Percentiles rank a stretch among this genome's conserved stretches.
These are phyloP conservation scores for Choiromyces venosus DNA, from an alignment of 495 filamentous ascomycete genomes.

Conservation along the genomic window DNA sequence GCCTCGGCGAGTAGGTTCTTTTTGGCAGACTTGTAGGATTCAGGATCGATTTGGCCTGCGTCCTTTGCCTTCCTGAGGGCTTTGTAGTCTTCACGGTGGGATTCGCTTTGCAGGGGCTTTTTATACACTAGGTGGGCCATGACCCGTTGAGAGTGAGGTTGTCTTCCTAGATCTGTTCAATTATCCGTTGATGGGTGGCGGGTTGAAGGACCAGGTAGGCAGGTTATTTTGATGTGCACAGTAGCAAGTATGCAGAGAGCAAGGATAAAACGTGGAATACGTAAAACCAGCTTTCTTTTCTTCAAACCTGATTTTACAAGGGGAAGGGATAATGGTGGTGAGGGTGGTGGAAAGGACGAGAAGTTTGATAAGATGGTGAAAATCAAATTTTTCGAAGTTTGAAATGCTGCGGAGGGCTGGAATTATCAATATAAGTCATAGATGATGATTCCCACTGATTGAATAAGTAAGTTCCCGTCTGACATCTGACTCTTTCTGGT, in stretches of 20 bases:
- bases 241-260: not conserved
- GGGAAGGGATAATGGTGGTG: not conserved
- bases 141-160: not conserved
- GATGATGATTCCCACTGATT: not conserved
- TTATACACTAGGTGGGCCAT: conserved; percentile 42
- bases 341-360: not conserved
- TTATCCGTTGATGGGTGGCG: not conserved
- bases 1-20: conserved; percentile 14
- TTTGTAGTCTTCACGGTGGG: conserved; percentile 31
- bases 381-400: not conserved
- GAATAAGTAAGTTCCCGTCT: not conserved
- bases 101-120: conserved; percentile 32
- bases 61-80: conserved; percentile 26
- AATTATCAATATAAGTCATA: not conserved
- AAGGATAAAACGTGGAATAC: not conserved
- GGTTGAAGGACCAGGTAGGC: not conserved
- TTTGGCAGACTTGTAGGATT: conserved; percentile 30
- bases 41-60: conserved; percentile 17
- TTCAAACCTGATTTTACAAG: not conserved
- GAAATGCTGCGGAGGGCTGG: not conserved
- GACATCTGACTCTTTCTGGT: not conserved
- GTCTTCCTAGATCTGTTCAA: not conserved
- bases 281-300: not conserved
- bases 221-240: not conserved
- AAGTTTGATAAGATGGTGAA: not conserved